Conservation (phyloP, 2,329 filamentous ascomycete genomes). For the Orbilia quercus region DNA sequence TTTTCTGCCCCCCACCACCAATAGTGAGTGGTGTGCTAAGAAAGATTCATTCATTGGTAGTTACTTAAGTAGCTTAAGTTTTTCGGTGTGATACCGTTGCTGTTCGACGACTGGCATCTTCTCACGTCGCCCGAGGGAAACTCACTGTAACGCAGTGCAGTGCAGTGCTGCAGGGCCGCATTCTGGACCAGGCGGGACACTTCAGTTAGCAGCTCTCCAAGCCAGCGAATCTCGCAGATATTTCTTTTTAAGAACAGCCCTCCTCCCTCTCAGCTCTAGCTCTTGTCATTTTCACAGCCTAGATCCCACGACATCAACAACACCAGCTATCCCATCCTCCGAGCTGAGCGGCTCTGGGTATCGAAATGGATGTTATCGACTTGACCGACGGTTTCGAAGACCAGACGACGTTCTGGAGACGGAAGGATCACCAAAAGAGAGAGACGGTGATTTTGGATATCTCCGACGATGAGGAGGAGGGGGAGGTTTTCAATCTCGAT, state of each 20-base stretch:
- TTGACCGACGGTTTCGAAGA: constrained; percentile 44
- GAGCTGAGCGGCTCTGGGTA: constrained; percentile 3
- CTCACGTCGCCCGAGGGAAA: not conserved
- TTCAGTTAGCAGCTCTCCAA: too few species aligned
- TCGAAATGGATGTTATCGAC: constrained; percentile 26
- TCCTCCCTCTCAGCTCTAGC: not conserved
- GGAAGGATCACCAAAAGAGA: not conserved
- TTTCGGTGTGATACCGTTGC: too few species aligned
- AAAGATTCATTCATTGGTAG: too few species aligned
- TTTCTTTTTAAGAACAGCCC: not conserved
- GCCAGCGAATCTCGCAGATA: not conserved
- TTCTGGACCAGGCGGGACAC: not conserved
- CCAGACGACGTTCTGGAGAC: constrained; percentile 15
- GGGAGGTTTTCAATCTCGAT: too few species aligned
- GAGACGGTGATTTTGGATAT: constrained; percentile 4
- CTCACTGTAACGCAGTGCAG: too few species aligned
- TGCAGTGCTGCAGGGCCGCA: not conserved
- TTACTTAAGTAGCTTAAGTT: too few species aligned
- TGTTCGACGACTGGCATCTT: not conserved
- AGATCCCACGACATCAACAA: not conserved
- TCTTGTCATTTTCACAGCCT: not conserved
- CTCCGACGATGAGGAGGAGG: constrained; percentile 5
- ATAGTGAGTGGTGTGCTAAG: too few species aligned
- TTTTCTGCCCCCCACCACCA: too few species aligned
- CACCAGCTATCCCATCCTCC: not conserved